Conservation (phyloP, 2,329 filamentous ascomycete genomes). For the Xylaria arbuscula region DNA sequence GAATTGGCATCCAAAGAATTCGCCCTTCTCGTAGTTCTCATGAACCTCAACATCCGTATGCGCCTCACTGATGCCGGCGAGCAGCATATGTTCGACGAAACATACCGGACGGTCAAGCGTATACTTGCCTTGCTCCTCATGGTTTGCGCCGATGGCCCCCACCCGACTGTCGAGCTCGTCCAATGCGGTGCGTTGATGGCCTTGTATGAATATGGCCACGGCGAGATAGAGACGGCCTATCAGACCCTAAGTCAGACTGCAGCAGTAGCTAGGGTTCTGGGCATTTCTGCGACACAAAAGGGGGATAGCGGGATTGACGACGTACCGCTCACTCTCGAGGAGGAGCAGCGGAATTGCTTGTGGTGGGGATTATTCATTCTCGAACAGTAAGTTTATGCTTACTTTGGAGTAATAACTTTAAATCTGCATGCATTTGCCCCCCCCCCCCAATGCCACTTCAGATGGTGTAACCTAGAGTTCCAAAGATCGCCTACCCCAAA, state of each 20-base stretch:
- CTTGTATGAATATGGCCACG: constrained; percentile 59
- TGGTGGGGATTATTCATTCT: constrained; percentile 60
- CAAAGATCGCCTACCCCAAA: neutral
- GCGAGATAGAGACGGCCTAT: constrained; percentile 56
- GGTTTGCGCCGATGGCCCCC: constrained; percentile 48
- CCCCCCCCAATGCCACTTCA: neutral
- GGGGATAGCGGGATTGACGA: constrained; percentile 46
- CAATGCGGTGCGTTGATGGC: constrained; percentile 57
- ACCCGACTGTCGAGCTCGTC: constrained; percentile 54
- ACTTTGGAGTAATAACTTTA: neutral
- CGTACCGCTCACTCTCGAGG: constrained; percentile 32
- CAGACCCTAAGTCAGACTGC: constrained; percentile 56
- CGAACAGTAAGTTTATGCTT: constrained; percentile 53
- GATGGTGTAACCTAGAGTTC: neutral
- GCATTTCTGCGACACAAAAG: constrained; percentile 53
- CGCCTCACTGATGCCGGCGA: constrained; percentile 53
- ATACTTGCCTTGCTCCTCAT: constrained; percentile 52
- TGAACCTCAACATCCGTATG: constrained; percentile 56
- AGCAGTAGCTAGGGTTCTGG: constrained; percentile 52
- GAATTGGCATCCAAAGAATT: constrained; percentile 46
- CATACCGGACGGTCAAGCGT: constrained; percentile 55
- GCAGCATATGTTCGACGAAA: constrained; percentile 54
- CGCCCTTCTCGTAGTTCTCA: constrained; percentile 56
- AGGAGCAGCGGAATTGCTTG: constrained; percentile 54
- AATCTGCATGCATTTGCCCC: neutral